Evolutionary conservation across 192 early-diverging fungal species (phyloP), one percentile per base, ranked within the genome.

Genomic region (Coemansia sp.): DNA sequence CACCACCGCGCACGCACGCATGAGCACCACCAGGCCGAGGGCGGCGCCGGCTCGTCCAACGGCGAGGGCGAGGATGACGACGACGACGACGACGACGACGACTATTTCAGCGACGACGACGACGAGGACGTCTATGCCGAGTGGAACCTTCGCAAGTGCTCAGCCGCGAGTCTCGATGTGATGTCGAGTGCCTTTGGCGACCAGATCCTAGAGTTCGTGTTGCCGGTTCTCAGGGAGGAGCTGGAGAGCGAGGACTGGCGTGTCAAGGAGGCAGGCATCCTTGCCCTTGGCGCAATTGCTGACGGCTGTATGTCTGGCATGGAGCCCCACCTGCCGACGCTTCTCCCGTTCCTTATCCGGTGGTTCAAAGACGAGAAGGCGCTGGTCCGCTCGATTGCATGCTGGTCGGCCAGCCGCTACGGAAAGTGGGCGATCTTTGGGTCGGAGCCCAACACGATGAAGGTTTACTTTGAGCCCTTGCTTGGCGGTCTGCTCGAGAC

Each of bases 101-200:
- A 94, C 25, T 90, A 95, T 30, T 89, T 95, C 46, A 89, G 89
- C 56, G 90, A 91, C 45, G 88, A 92, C n/a, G 93, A 94, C 61
- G 88, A 90, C 30, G 93, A 95, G 20, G 91, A 93, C 40, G 83
- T 90, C 46, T 90, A 92, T 60, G 87, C 86, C 66, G 93, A 95
- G 70, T 99, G 98, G 98, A 99, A 95, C 72, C 75, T 99, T 42
- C 90, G 98, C 72, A 99, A 99, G 82, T 99, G 98, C 85, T 90
- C 92, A 9, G 96, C 98, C 2, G 95, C 96, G 8, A 94, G 95
- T 48, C 76, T 99, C 43, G 98, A 99, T 69, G 91, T 98, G 7
- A 71, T 99, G 59, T 91, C 95, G 18, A 93, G 90, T 30, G 88
- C 94, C 2, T 96, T 92, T 74, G 90, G 87, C 57, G 90, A 91